phyloP scores from a whole-genome alignment of 495 filamentous ascomycete genomes.

The Neurospora sp. region DNA sequence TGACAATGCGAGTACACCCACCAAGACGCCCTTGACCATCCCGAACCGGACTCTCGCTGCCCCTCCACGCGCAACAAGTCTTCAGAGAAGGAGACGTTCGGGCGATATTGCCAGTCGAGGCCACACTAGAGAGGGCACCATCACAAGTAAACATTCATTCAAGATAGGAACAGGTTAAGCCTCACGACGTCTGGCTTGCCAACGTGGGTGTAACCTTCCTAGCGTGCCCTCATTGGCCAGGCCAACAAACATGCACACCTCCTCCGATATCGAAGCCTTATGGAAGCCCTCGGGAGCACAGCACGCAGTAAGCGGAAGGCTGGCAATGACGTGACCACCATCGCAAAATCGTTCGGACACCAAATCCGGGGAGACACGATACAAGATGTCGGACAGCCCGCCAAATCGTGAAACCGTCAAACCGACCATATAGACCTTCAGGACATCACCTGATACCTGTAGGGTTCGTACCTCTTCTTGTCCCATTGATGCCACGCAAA shows the following conservation, averaged over 20 bases:
- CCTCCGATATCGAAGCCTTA: not conserved
- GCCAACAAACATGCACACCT: not conserved
- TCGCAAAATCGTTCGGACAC: not conserved
- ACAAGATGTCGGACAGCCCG: not conserved
- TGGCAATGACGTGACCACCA: not conserved
- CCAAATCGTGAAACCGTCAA: not conserved
- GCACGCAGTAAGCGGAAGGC: not conserved
- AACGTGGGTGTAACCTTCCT: not conserved
- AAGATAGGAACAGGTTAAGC: not conserved
- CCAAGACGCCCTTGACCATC: not conserved
- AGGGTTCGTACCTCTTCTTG: not conserved
- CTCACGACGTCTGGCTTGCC: not conserved
- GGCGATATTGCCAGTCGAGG: constrained; percentile 15
- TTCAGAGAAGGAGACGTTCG: not conserved
- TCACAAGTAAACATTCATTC: not conserved
- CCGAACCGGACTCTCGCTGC: constrained; percentile 7
- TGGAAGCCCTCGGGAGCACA: not conserved
- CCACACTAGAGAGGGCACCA: not conserved
- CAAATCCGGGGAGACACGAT: not conserved
- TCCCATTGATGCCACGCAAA: constrained; percentile 6
- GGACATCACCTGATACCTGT: constrained; percentile 10
- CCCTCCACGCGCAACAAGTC: constrained; percentile 10
- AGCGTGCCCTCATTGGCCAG: not conserved
- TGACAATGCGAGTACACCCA: not conserved
- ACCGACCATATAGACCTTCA: not conserved